phyloP scores from a whole-genome alignment of 148 eudicot species.

The Chenopodium quinoa region DNA sequence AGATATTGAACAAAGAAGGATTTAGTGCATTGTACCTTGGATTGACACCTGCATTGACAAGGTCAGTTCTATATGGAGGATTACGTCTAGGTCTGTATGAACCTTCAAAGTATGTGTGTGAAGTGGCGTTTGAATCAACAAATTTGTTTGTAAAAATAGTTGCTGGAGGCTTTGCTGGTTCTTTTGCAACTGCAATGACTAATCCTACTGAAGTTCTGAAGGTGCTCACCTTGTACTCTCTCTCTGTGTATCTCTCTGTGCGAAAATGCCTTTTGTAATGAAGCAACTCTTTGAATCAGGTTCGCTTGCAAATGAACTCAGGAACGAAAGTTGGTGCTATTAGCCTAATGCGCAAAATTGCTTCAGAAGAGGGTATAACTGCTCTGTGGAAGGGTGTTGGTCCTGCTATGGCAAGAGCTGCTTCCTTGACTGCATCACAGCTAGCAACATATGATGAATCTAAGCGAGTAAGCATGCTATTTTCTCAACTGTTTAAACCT shows the following conservation, averaged over 20 bases:
- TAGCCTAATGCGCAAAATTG: conserved; percentile 56
- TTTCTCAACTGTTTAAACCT: background rate
- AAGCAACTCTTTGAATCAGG: conserved; percentile 39
- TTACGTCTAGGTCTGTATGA: conserved; percentile 97
- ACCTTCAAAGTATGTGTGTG: conserved; percentile 86
- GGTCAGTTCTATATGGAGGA: conserved; percentile 98
- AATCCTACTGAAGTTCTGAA: conserved; percentile 88
- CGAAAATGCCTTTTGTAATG: conserved; percentile 4
- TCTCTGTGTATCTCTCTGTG: conserved; percentile 2
- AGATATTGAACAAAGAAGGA: conserved; percentile 70
- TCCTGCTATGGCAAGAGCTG: conserved; percentile 91
- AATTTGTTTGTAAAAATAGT: conserved; percentile 87
- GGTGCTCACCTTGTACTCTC: conserved; percentile 41
- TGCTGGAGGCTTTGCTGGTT: conserved; percentile 95
- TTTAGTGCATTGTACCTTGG: conserved; percentile 74
- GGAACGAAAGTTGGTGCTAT: conserved; percentile 47
- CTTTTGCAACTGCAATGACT: conserved; percentile 85
- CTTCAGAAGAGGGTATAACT: conserved; percentile 65
- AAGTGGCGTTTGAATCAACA: conserved; percentile 84
- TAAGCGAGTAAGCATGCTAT: conserved; percentile 55
- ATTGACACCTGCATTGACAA: conserved; percentile 74
- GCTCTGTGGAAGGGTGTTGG: conserved; percentile 99
- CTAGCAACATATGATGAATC: conserved; percentile 92
- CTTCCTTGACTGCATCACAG: conserved; percentile 89
- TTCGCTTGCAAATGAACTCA: conserved; percentile 75